phyloP scores from a whole-genome alignment of 2,329 filamentous ascomycete species.

The Xylariaceae sp. region DNA sequence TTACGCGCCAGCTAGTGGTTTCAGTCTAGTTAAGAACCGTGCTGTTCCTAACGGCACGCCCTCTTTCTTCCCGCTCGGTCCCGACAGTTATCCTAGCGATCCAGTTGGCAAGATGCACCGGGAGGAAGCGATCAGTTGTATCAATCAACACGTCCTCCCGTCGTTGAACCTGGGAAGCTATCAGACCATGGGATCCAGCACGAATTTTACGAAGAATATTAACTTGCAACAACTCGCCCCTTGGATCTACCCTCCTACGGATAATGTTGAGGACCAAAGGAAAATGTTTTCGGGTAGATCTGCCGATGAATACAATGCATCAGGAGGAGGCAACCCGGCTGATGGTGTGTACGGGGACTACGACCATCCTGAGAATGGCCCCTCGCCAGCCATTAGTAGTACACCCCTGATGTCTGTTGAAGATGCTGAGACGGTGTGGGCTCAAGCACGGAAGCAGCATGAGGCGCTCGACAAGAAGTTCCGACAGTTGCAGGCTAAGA shows the following conservation, averaged over 20 bases:
- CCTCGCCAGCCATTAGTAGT: conserved; percentile 38
- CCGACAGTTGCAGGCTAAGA: conserved; percentile 29
- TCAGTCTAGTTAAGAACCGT: conserved; percentile 58
- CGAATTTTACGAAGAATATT: conserved; percentile 43
- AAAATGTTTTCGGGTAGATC: conserved; percentile 26
- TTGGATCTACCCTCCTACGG: conserved; percentile 49
- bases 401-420: conserved; percentile 57
- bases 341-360: conserved; percentile 29
- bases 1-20: conserved; percentile 52
- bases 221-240: conserved; percentile 52
- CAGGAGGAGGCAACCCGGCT: conserved; percentile 10
- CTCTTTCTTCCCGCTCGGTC: conserved; percentile 52
- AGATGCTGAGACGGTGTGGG: conserved; percentile 55
- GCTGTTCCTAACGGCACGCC: conserved; percentile 60
- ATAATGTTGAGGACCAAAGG: conserved; percentile 36
- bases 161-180: conserved; percentile 50
- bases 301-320: conserved; percentile 23
- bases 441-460: conserved; percentile 32
- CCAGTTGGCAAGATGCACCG: conserved; percentile 61
- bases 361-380: conserved; percentile 27
- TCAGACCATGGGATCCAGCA: conserved; percentile 36
- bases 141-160: conserved; percentile 63
- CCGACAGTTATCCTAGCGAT: conserved; percentile 47
- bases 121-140: conserved; percentile 61
- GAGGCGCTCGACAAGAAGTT: conserved; percentile 34